Evolutionary conservation across 495 filamentous ascomycete species (phyloP), one percentile per base, ranked within the genome.

Genomic region (Aspergillus avenaceus): DNA sequence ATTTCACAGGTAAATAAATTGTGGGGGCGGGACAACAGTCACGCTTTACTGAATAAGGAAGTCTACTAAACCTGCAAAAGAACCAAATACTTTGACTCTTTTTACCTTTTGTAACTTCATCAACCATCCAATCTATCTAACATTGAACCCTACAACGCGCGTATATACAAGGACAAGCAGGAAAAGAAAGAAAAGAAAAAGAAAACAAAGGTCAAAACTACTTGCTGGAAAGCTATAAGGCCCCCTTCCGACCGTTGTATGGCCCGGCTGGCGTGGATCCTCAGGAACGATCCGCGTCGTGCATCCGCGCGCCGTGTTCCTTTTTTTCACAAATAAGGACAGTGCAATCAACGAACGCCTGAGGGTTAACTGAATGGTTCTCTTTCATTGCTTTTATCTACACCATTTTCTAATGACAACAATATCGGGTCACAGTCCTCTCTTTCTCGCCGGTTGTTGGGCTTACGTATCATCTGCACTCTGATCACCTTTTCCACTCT

Each of bases 301-400:
- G 40, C 26, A 45, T 45, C 27, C 23, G 42, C 42, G 42, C 42
- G 40, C 40, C 40, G 42, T 45, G 42, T 45, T 28, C 23, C 42
- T 27, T 25, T 27, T 21, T 24, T 43, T 27, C 21, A 45, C 18
- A 9, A n/a, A 31, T n/a, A 21, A 8, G 14, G 26, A 45, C 8
- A 21, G 16, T 7, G 2, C 31, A 5, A 18, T 16, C 42, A 16
- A 29, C 21, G 21, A 45, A 1, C 24, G 12, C 26, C 16, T 28
- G 16, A 8, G 16, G 25, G 1, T 28, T 1, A 25, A 31, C 21
- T 45, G n/a, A 31, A 18, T 18, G 14, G 26, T 6, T 18, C n/a
- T 18, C 11, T 9, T 28, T 29, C 4, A 21, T 7, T 9, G 8
- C 26, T 31, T 27, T 28, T 7, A 28, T 26, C 25, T 44, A 8